A percentile compares a stretch with the other conserved stretches of the same genome.
phyloP scores from a whole-genome alignment of 805 yeast genomes.

The Kuraishia capsulata region DNA sequence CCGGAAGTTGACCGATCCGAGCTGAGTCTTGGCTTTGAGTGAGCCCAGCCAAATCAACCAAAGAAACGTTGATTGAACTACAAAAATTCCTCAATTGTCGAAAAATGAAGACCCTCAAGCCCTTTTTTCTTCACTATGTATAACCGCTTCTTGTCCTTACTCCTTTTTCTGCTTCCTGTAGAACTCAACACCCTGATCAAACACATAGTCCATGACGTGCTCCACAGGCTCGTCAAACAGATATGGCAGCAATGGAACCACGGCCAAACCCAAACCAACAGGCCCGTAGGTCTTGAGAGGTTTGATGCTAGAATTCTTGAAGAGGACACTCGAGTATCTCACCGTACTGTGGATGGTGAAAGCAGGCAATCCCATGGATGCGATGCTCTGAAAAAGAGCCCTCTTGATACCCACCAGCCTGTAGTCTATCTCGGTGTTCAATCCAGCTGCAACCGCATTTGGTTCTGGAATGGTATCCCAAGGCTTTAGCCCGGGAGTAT shows the following conservation, averaged over 20 bases:
- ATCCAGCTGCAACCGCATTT: constrained; percentile 27
- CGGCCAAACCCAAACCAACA: constrained; percentile 65
- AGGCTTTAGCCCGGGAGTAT: constrained; percentile 52
- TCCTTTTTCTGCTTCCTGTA: constrained; percentile 5
- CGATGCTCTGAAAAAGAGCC: constrained; percentile 73
- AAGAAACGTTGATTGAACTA: no score
- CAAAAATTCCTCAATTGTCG: no score
- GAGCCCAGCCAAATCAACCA: no score
- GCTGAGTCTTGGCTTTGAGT: no score
- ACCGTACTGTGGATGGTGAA: constrained; percentile 75
- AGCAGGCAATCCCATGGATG: constrained; percentile 84
- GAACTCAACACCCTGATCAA: constrained; percentile 38
- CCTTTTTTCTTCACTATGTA: no score
- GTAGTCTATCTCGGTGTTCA: constrained; percentile 51
- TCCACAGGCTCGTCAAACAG: constrained; percentile 81
- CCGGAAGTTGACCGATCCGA: no score
- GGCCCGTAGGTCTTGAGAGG: constrained; percentile 60
- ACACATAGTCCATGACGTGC: constrained; percentile 50
- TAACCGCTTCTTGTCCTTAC: no score
- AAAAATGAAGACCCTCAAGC: no score
- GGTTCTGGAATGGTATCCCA: constrained; percentile 47
- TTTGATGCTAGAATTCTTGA: constrained; percentile 45
- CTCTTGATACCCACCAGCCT: constrained; percentile 53
- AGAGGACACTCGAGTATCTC: constrained; percentile 52
- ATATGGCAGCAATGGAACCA: constrained; percentile 72